Conservation (phyloP, 1,284 basidiomycete species). For the Dichomitus squalens region DNA sequence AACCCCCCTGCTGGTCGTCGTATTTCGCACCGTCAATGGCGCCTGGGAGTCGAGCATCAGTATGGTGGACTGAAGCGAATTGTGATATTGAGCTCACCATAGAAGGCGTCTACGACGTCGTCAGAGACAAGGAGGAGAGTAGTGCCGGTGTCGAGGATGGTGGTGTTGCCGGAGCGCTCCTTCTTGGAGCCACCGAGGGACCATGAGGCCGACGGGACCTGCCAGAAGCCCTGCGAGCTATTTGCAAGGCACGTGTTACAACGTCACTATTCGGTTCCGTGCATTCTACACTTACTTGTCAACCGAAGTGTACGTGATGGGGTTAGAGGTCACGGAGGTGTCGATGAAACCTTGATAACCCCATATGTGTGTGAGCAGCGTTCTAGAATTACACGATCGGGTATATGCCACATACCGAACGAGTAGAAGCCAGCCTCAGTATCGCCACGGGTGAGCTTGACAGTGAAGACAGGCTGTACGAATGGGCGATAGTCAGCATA, state of each 20-base stretch:
- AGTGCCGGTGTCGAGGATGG: constrained; percentile 45
- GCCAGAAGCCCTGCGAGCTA: constrained; percentile 39
- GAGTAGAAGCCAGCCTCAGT: constrained; percentile 38
- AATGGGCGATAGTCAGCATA: background rate
- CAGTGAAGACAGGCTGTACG: constrained; percentile 35
- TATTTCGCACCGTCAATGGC: constrained; percentile 35
- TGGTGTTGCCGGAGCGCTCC: constrained; percentile 34
- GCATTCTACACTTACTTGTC: constrained; percentile 30
- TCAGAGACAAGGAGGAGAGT: constrained; percentile 38
- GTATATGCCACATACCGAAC: constrained; percentile 29
- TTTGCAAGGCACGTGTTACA: background rate
- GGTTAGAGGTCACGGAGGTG: constrained; percentile 30
- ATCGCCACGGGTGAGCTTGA: constrained; percentile 34
- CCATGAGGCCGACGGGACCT: constrained; percentile 32
- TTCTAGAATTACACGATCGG: background rate
- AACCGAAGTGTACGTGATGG: constrained; percentile 31
- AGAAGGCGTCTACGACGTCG: constrained; percentile 35
- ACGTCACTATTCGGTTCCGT: background rate
- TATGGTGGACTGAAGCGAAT: too few relatives aligned
- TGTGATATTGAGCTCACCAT: constrained; percentile 21
- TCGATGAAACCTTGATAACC: constrained; percentile 32
- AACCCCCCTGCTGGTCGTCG: constrained; percentile 39
- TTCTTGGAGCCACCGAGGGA: constrained; percentile 31
- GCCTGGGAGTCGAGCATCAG: constrained; percentile 5
- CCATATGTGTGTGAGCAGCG: background rate